Evolutionary conservation across 2,329 filamentous ascomycete genomes (phyloP).

Genomic region (Westerdykella sp.): DNA sequence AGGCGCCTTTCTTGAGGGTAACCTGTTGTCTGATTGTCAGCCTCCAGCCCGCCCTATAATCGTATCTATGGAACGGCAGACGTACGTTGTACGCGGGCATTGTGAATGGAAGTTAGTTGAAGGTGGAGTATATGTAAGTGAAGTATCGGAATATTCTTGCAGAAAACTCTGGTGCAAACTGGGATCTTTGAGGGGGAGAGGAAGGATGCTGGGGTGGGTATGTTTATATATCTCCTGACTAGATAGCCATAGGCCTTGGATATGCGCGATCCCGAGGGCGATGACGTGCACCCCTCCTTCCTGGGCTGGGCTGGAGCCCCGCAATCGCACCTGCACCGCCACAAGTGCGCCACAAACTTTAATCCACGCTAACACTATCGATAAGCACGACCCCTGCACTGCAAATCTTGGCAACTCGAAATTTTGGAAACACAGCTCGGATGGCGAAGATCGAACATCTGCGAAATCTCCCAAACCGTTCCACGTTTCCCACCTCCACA

Average conservation of each 20-base stretch:
- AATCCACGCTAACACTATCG: conserved; percentile 20
- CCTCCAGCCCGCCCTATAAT: background rate
- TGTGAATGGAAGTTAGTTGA: conserved; percentile 4
- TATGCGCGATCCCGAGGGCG: conserved; percentile 11
- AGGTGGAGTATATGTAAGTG: conserved; percentile 3
- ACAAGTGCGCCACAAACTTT: background rate
- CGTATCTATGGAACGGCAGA: background rate
- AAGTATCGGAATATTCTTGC: conserved; percentile 1
- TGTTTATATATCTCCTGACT: conserved; percentile 19
- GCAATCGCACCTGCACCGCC: background rate
- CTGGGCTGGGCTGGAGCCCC: background rate
- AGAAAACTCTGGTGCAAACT: conserved; percentile 1
- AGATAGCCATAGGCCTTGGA: conserved; percentile 16
- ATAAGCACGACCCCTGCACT: conserved; percentile 26
- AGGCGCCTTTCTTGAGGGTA: conserved; percentile 67
- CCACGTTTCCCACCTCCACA: too few relatives aligned
- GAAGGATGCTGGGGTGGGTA: background rate
- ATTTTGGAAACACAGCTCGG: conserved; percentile 16
- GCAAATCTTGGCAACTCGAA: conserved; percentile 23
- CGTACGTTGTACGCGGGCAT: conserved; percentile 37
- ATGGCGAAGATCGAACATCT: background rate
- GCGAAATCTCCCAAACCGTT: too few relatives aligned
- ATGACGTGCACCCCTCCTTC: conserved; percentile 17
- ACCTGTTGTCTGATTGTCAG: conserved; percentile 50
- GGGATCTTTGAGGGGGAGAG: conserved; percentile 7